phyloP scores from a whole-genome alignment of 768 basidiomycete genomes.

The Porphyrellus cyaneotinctus region DNA sequence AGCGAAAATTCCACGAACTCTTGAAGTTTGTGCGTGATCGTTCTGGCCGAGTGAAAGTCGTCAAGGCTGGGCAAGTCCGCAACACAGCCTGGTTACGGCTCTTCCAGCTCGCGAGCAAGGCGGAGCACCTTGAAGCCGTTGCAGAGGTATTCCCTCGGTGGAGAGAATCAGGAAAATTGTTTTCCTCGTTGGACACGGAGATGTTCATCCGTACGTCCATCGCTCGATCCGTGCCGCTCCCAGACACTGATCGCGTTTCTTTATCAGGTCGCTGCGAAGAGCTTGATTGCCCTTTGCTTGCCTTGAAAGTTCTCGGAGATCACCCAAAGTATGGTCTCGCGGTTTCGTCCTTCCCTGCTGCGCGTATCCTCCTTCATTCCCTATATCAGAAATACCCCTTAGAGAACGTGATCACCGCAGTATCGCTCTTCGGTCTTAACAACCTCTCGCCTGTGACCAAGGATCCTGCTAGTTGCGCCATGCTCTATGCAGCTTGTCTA shows the following conservation, averaged over 20 bases:
- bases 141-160: conserved; percentile 47
- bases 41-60: conserved; percentile 26
- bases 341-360: conserved; percentile 45
- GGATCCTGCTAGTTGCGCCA: conserved; percentile 55
- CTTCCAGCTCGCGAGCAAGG: conserved; percentile 45
- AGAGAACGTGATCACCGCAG: conserved; percentile 44
- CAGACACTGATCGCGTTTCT: background rate
- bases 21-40: conserved; percentile 29
- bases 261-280: conserved; percentile 57
- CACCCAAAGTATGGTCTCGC: conserved; percentile 57
- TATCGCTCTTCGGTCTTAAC: conserved; percentile 54
- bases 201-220: conserved; percentile 51
- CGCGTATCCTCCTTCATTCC: conserved; percentile 54
- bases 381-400: conserved; percentile 47
- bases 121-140: conserved; percentile 47
- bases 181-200: conserved; percentile 40
- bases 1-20: conserved; percentile 19
- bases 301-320: conserved; percentile 58
- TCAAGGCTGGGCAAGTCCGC: conserved; percentile 37
- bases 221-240: background rate
- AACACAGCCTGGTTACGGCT: conserved; percentile 48
- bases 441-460: conserved; percentile 47
- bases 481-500: conserved; percentile 55
- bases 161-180: conserved; percentile 41
- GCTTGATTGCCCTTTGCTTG: conserved; percentile 50